These are phyloP conservation scores for Trichoderma koningii DNA, from an alignment of 2,329 filamentous ascomycete species.

Conservation along the genomic window DNA sequence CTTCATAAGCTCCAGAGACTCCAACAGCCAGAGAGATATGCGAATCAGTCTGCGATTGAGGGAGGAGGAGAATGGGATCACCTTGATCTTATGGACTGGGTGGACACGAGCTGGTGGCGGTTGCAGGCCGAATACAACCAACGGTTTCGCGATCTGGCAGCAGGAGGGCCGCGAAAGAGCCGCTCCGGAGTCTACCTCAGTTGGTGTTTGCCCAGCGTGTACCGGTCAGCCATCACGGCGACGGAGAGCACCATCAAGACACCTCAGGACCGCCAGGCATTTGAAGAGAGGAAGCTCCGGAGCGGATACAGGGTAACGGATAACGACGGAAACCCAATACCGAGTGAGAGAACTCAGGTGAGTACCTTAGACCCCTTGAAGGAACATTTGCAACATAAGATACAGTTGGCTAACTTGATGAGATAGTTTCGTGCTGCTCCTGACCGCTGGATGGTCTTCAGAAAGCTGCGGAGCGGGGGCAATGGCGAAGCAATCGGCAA, in stretches of 20 bases:
- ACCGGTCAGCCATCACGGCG: neutral
- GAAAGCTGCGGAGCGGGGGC: neutral
- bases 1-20: too few relatives aligned
- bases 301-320: neutral
- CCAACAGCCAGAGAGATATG: neutral
- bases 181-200: neutral
- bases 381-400: too few relatives aligned
- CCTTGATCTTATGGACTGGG: neutral
- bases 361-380: too few relatives aligned
- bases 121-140: neutral
- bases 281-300: neutral
- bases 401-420: too few relatives aligned
- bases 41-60: too few relatives aligned
- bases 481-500: neutral
- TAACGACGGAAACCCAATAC: neutral
- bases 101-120: neutral
- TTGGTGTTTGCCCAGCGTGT: neutral
- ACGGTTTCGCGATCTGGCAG: neutral
- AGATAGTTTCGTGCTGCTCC: neutral
- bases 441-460: neutral
- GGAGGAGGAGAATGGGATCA: too few relatives aligned
- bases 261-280: neutral
- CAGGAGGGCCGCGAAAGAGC: neutral
- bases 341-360: too few relatives aligned
- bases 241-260: neutral